These are phyloP conservation scores for Fusarium sp. DNA, from an alignment of 2,329 filamentous ascomycete species.

Conservation along the genomic window DNA sequence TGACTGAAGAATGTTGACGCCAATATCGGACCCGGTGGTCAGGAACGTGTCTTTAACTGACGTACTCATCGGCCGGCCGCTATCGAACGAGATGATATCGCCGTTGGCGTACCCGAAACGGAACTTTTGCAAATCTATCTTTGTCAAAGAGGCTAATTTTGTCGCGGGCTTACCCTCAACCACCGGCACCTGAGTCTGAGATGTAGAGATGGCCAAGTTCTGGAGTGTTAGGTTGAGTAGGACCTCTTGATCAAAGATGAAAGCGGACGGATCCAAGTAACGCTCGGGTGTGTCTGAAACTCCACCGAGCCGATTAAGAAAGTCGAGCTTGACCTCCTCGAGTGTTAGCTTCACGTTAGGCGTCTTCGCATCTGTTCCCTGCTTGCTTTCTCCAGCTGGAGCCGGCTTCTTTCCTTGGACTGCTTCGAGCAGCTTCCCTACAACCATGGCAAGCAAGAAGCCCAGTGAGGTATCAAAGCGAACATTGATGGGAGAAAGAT, in stretches of 20 bases:
- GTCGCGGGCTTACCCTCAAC: slow-evolving; percentile 36
- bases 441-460: slow-evolving; percentile 65
- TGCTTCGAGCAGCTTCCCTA: slow-evolving; percentile 61
- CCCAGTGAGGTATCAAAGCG: slow-evolving; percentile 69
- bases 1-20: slow-evolving; percentile 63
- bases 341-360: slow-evolving; percentile 59
- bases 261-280: slow-evolving; percentile 54
- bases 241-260: slow-evolving; percentile 61
- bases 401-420: slow-evolving; percentile 48
- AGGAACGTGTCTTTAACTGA: slow-evolving; percentile 71
- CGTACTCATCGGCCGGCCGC: slow-evolving; percentile 66
- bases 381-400: slow-evolving; percentile 17
- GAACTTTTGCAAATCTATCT: slow-evolving; percentile 67
- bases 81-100: slow-evolving; percentile 73
- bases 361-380: slow-evolving; percentile 14
- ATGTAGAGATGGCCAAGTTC: slow-evolving; percentile 53
- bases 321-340: slow-evolving; percentile 65
- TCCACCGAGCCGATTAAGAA: slow-evolving; percentile 66
- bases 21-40: slow-evolving; percentile 68
- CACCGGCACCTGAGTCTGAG: slow-evolving; percentile 33
- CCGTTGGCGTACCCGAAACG: slow-evolving; percentile 72
- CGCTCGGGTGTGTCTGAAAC: slow-evolving; percentile 63
- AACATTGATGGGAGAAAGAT: slow-evolving; percentile 63
- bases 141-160: slow-evolving; percentile 48
- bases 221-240: slow-evolving; percentile 64